Conservation (phyloP, 2,329 filamentous ascomycete genomes). For the Diplodia scrobiculata region DNA sequence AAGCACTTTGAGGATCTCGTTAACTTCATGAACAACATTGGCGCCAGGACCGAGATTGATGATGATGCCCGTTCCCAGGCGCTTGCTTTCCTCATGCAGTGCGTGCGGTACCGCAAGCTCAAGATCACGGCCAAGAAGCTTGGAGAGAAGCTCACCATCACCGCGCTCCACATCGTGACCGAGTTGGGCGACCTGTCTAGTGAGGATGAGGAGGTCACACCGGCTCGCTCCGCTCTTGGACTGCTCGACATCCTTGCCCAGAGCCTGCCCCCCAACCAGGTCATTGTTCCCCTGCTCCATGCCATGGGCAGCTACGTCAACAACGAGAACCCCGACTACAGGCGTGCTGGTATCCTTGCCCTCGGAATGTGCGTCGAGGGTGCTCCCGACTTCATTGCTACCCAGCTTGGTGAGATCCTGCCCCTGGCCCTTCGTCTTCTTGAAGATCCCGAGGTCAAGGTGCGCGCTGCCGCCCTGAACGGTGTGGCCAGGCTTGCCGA, state of each 20-base stretch:
- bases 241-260: conserved; percentile 87
- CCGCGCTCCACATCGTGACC: conserved; percentile 83
- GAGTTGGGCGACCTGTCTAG: conserved; percentile 74
- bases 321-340: conserved; percentile 72
- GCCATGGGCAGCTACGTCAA: conserved; percentile 80
- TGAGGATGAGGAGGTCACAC: conserved; percentile 82
- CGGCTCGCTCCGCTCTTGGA: conserved; percentile 79
- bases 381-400: conserved; percentile 94
- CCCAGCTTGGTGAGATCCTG: conserved; percentile 82
- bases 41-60: conserved; percentile 72
- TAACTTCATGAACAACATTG: conserved; percentile 89
- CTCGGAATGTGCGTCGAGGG: conserved; percentile 95
- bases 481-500: conserved; percentile 88
- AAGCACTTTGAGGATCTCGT: conserved; percentile 87
- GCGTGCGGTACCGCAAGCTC: conserved; percentile 86
- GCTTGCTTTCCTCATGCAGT: conserved; percentile 90
- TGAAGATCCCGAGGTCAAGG: conserved; percentile 77
- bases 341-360: conserved; percentile 87
- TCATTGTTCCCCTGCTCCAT: conserved; percentile 87
- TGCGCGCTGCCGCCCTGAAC: conserved; percentile 83
- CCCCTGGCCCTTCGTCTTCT: conserved; percentile 82
- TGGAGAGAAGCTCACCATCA: conserved; percentile 82
- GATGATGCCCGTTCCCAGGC: conserved; percentile 89
- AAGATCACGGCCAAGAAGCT: conserved; percentile 91
- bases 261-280: conserved; percentile 87